Base-by-base conservation (phyloP, 2,329 filamentous ascomycete species). In the Dactylonectria macrodidyma region DNA sequence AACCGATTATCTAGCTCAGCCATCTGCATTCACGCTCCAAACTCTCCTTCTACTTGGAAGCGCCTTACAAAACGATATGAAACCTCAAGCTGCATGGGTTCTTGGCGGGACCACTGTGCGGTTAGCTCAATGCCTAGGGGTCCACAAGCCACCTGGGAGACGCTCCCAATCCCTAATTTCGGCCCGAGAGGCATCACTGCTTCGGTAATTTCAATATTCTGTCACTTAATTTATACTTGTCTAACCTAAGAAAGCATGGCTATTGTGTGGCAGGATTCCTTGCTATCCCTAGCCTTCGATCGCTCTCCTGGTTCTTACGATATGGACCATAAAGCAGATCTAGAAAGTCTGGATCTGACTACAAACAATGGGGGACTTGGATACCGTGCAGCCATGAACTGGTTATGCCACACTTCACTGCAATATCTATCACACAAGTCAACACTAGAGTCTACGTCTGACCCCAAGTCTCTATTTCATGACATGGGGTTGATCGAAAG, bases 21-120 rank as follows among this genome's bases (percentile, higher is more conserved):
- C 68, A 5, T 71, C 62, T 3, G 66, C 71, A 26, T 66, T 38
- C 10, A 24, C 67, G 0, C 56, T 74, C 2, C 68, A 73, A 44
- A 68, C 70, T 6, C 50, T 73, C 0, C 62, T 74, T n/a, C 46
- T 74, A 5, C 72, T 73, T 26, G 71, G 69, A 3, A 55, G 64
- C 34, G 65, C 72, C 3, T 47, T 74, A 3, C 71, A 74, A 34
- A 73, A 73, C 11, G 54, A 69, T 16, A 73, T 72, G 63, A 72
- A 65, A 3, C 71, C 71, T 3, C 66, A 65, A 30, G 72, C 70
- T 33, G 71, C 71, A 2, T 74, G 68, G 71, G 60, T 73, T 7
- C 22, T 74, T 0, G 67, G 72, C 1, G 70, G 71, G 0, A 73
- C 67, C 9, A 74, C 71, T 1, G 50, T 72, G 9, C 64, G 71